phyloP scores from a whole-genome alignment of 208 protist genomes.

The Trypanosoma rangeli region DNA sequence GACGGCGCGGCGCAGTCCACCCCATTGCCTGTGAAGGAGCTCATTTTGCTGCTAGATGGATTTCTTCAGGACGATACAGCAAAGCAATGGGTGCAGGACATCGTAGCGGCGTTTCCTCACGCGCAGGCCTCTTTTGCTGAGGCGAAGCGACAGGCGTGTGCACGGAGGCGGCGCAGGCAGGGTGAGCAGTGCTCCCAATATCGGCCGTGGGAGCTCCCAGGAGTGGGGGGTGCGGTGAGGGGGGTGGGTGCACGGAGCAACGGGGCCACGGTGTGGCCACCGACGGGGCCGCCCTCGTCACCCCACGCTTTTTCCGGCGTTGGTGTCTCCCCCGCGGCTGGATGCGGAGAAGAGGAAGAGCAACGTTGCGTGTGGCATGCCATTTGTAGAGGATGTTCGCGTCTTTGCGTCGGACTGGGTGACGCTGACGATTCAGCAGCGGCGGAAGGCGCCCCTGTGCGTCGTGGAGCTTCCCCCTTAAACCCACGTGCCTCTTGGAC shows the following conservation, averaged over 20 bases:
- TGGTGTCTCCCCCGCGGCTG: not conserved
- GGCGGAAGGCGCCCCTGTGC: slow-evolving; percentile 18
- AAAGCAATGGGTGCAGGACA: not conserved
- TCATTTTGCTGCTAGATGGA: slow-evolving; percentile 9
- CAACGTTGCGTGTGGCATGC: slow-evolving; percentile 7
- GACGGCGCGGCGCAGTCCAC: not conserved
- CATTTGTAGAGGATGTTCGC: slow-evolving; percentile 17
- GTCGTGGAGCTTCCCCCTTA: slow-evolving; percentile 11
- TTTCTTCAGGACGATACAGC: not conserved
- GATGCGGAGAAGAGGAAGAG: not conserved
- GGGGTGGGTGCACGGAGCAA: not conserved
- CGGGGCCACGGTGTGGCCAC: not conserved
- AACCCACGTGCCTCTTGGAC: not conserved
- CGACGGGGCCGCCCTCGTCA: not conserved
- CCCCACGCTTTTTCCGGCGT: not conserved
- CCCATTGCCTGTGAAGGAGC: not conserved
- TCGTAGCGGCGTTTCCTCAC: slow-evolving; percentile 3
- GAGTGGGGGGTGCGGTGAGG: not conserved
- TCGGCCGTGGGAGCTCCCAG: not conserved
- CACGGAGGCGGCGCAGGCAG: not conserved
- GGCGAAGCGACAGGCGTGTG: not conserved
- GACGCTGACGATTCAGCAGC: slow-evolving; percentile 25
- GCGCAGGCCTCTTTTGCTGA: not conserved
- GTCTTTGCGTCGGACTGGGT: slow-evolving; percentile 27
- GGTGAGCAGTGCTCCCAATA: not conserved